A percentile compares a stretch with the other conserved stretches of the same genome.
Conservation (phyloP, 176 grass and related monocot species). For the Pharus latifolius region DNA sequence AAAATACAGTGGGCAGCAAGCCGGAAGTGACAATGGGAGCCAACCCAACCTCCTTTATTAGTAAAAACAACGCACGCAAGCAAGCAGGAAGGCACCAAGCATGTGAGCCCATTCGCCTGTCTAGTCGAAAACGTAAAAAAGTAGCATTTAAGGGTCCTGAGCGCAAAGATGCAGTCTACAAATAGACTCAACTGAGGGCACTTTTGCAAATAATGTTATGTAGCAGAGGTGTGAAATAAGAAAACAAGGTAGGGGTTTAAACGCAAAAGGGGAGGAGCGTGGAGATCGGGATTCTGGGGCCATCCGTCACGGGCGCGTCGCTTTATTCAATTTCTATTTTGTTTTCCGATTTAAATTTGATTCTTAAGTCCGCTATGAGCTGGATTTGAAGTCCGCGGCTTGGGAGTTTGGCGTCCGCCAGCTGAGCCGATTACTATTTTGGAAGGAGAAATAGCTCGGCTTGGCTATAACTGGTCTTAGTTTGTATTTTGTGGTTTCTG, state of each 20-base stretch:
- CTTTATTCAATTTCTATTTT: neutral
- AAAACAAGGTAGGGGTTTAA: neutral
- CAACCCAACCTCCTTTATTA: neutral
- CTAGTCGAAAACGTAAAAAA: neutral
- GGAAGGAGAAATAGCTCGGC: no score
- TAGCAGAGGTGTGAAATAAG: fast-evolving
- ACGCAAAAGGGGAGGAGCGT: conserved; percentile 2
- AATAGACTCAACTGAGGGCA: neutral
- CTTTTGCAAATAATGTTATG: neutral
- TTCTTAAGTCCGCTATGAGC: conserved; percentile 43
- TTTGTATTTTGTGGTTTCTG: no score
- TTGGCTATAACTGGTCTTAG: no score
- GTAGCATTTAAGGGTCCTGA: neutral
- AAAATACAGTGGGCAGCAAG: neutral
- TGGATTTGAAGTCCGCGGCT: conserved; percentile 36
- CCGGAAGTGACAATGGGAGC: neutral
- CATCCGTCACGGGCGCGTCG: conserved; percentile 47
- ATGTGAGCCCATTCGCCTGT: neutral
- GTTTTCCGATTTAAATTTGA: conserved; percentile 24
- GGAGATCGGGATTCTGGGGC: conserved; percentile 43
- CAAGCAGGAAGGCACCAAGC: conserved; percentile 13
- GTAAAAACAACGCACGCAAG: neutral
- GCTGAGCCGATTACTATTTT: neutral
- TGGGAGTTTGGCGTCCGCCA: conserved; percentile 22
- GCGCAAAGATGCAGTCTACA: neutral